Evolutionary conservation across 139 green algal species (phyloP), one percentile per base, ranked within the genome.

Genomic region (Chlorella sorokiniana): DNA sequence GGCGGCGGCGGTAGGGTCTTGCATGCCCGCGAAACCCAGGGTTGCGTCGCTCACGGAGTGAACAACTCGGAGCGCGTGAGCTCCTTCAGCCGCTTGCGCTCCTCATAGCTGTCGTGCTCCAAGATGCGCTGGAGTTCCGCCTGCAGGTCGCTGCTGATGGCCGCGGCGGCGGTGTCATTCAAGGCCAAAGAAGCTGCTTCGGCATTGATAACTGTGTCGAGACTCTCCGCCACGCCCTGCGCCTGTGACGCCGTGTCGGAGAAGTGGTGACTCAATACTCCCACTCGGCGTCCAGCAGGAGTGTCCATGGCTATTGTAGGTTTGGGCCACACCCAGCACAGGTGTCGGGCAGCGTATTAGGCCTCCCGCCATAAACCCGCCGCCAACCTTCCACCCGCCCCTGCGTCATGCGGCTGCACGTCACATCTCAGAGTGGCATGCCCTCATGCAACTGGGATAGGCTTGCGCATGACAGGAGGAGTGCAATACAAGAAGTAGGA

Each of bases 61-160:
- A 94, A 98, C 1, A 96, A 83, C 16, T 90, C 79, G n/a, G 68
- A 27, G 31, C 90, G 88, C 81, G 93, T 94, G 41, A 97, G 90
- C 2, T 95, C 87, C 86, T 98, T 97, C 86, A 97, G 90, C 31
- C 79, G 63, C 25, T 72, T 27, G 0, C 94, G 73, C 56, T 93
- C 89, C 29, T 31, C 69, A 71, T 91, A 84, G 56, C 95, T 96
- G 81, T 98, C 95, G 79, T 97, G 93, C 40, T 98, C 95, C 22
- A 97, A 84, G 22, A 97, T 62, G 0, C 27, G 40, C 48, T 96
- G 90, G 10, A 97, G 38, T 64, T 87, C 83, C 2, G 6, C 14
- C 51, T 67, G 72, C 25, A 79, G 27, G 4, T 22, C 70, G 14
- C 56, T 31, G 56, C 18, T 6, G 23, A 10, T 31, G 56, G 56